A percentile compares a stretch with the other conserved stretches of the same genome.
Evolutionary conservation across 441 rosid species (phyloP).

Genomic region (Adansonia grandidieri): DNA sequence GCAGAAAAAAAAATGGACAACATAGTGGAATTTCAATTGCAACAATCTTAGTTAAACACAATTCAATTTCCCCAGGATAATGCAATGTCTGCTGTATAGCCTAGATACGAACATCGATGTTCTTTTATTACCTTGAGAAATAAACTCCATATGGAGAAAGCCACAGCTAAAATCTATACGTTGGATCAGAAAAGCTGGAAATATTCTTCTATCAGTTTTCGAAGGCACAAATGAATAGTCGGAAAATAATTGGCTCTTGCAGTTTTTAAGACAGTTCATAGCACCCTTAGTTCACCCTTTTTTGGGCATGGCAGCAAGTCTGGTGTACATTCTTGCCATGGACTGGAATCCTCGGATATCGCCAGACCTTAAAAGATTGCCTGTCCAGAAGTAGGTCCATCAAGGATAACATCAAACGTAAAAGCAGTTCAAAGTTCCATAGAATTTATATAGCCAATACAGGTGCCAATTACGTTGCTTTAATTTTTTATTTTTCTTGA

Average conservation of each 20-base stretch:
- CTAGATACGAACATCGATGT: neutral
- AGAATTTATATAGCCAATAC: neutral
- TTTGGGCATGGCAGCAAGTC: constrained; percentile 95
- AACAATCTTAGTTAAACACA: constrained; percentile 1
- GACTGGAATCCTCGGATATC: constrained; percentile 92
- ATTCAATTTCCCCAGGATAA: neutral
- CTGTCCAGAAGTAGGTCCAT: constrained; percentile 37
- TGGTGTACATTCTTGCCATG: constrained; percentile 97
- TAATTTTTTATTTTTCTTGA: no score
- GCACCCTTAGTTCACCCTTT: constrained; percentile 56
- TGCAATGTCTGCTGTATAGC: neutral
- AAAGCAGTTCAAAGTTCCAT: neutral
- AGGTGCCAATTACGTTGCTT: no score
- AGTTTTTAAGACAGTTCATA: neutral
- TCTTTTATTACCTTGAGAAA: neutral
- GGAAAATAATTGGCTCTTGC: neutral
- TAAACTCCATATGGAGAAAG: neutral
- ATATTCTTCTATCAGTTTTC: neutral
- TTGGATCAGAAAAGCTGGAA: neutral
- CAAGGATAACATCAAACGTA: neutral
- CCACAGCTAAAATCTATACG: neutral
- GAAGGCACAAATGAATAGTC: neutral
- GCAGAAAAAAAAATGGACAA: neutral
- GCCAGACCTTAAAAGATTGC: constrained; percentile 92
- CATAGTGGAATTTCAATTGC: neutral